Base-by-base conservation (phyloP, 148 eudicot genomes). In the Chenopodium album region DNA sequence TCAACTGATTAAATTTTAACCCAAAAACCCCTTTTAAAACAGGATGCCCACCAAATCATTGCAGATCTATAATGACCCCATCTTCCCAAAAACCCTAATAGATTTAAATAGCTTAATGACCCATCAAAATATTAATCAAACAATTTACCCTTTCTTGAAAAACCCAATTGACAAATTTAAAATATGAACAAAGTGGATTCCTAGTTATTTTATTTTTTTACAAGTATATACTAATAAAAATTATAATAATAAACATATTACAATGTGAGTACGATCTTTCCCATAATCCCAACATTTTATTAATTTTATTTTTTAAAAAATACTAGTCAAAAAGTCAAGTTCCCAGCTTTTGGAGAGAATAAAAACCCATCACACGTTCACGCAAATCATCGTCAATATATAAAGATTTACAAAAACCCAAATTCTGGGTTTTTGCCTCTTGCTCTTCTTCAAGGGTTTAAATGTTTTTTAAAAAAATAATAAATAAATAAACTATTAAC, bases 261-360 rank as follows among this genome's bases (percentile, higher is more conserved):
- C 59, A 79, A 56, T 68, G 65, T 81, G 44, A 65, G 78, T 77
- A 78, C 73, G 78, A 85, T 78, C 72, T 67, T 73, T 65, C 64
- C 81, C 63, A 85, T 74, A 79, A 63, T 59, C 9, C 75, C 73
- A 60, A 64, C 68, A 52, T 44, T 31, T 52, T 50, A 9, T 50
- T 50, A 37, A 81, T 9, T 48, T 48, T 50, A 9, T 50, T 48
- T 50, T 3, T 50, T 50, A 9, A 59, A 77, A 72, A 54, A 41
- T 78, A 71, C 74, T 54, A 85, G 82, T 85, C 82, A 81, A 81
- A 52, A 81, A 66, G 82, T 85, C 84, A 85, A 81, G 79, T 85
- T 85, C 82, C 81, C 83, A 80, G 73, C 81, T 84, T 80, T 84
- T 62, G 60, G 80, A 80, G 69, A 70, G 34, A 69, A 80, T 50